phyloP scores from a whole-genome alignment of 2,329 filamentous ascomycete species.

The Verticillium zaregamsianum region DNA sequence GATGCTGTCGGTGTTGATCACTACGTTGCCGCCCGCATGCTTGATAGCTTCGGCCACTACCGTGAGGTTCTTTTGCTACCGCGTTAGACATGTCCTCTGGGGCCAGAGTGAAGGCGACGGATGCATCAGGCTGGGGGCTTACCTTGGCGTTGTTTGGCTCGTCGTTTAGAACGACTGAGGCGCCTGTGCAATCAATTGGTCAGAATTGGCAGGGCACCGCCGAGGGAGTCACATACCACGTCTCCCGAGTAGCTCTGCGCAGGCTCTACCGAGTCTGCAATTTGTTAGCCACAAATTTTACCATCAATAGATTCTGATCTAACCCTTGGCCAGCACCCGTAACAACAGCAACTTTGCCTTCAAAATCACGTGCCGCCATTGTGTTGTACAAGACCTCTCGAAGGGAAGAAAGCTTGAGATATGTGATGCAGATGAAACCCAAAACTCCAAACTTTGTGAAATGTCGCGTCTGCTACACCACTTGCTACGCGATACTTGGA shows the following conservation, averaged over 20 bases:
- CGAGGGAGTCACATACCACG: slow-evolving; percentile 70
- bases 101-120: no score
- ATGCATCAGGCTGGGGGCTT: slow-evolving; percentile 36
- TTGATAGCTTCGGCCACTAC: slow-evolving; percentile 80
- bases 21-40: slow-evolving; percentile 86
- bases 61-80: background rate
- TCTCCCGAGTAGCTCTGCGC: slow-evolving; percentile 83
- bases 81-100: no score
- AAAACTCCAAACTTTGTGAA: no score
- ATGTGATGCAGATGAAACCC: no score
- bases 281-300: background rate
- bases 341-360: slow-evolving; percentile 78
- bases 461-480: no score
- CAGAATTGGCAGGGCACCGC: background rate
- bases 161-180: background rate
- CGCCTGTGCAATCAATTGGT: background rate
- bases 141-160: slow-evolving; percentile 15
- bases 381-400: background rate
- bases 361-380: slow-evolving; percentile 42
- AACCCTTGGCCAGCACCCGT: slow-evolving; percentile 71
- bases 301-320: background rate
- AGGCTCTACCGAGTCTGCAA: slow-evolving; percentile 62
- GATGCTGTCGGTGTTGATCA: slow-evolving; percentile 95
- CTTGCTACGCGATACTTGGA: no score
- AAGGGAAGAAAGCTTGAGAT: no score